A percentile compares a stretch with the other conserved stretches of the same genome.
Evolutionary conservation across 2,329 filamentous ascomycete genomes (phyloP).

Genomic region (Davidsoniella virescens): DNA sequence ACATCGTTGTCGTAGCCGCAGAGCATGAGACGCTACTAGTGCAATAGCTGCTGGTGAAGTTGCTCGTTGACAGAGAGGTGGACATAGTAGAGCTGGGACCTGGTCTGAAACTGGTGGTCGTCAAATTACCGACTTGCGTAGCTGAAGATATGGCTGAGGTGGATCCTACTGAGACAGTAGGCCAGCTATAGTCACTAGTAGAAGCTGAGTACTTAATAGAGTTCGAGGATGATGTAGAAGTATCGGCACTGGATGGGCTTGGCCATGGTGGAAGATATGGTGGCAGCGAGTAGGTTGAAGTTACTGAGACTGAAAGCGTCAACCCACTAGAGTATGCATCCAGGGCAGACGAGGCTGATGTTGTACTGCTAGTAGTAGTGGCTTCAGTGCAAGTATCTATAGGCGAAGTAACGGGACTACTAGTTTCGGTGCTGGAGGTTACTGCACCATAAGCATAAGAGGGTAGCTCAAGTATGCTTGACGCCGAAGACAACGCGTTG

Average conservation of each 20-base stretch:
- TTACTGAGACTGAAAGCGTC: too few relatives aligned
- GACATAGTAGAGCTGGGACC: not conserved
- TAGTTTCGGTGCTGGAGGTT: too few relatives aligned
- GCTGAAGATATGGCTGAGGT: not conserved
- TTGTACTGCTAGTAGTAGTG: too few relatives aligned
- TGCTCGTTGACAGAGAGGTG: not conserved
- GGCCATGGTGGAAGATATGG: not conserved
- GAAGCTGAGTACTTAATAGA: not conserved
- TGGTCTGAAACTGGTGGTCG: not conserved
- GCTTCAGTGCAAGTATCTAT: too few relatives aligned
- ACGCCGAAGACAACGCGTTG: too few relatives aligned
- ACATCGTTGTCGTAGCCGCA: not conserved
- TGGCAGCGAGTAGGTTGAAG: not conserved
- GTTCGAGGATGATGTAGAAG: not conserved
- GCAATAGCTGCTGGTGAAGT: not conserved
- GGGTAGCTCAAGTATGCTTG: too few relatives aligned
- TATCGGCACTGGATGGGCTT: not conserved
- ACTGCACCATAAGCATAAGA: too few relatives aligned
- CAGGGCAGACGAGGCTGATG: too few relatives aligned
- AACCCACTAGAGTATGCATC: too few relatives aligned
- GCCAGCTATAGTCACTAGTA: not conserved
- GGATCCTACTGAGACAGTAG: not conserved
- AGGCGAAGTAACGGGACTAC: too few relatives aligned
- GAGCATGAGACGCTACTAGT: not conserved
- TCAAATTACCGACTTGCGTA: slow-evolving; percentile 1